Evolutionary conservation across 805 yeast species (phyloP).

Genomic region (Hyphopichia homilentoma): DNA sequence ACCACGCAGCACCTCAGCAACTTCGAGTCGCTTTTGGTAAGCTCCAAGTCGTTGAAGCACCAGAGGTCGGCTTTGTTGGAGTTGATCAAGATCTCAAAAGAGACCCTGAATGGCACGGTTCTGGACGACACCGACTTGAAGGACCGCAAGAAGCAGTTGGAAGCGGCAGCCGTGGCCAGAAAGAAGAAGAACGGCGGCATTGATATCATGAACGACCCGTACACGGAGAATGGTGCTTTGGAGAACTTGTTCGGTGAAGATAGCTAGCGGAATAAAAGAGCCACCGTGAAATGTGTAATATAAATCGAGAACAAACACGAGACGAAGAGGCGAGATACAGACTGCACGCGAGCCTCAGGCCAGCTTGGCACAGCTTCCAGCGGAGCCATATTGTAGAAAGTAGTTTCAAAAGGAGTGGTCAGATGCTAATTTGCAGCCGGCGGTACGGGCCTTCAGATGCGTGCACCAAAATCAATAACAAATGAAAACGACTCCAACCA

Average conservation of each 20-base stretch:
- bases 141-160: conserved; percentile 52
- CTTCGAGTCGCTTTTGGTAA: conserved; percentile 60
- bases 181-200: conserved; percentile 41
- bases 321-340: too few relatives aligned
- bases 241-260: conserved; percentile 54
- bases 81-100: conserved; percentile 63
- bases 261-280: too few relatives aligned
- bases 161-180: conserved; percentile 38
- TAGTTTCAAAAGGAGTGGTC: too few relatives aligned
- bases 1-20: conserved; percentile 54
- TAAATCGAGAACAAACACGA: too few relatives aligned
- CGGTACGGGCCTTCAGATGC: too few relatives aligned
- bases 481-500: too few relatives aligned
- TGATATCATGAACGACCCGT: conserved; percentile 71
- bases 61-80: conserved; percentile 79
- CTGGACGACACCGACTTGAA: conserved; percentile 25
- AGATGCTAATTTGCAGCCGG: too few relatives aligned
- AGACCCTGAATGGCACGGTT: conserved; percentile 12
- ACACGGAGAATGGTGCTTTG: conserved; percentile 64
- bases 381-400: too few relatives aligned
- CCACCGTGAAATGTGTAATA: too few relatives aligned
- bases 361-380: too few relatives aligned
- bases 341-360: too few relatives aligned
- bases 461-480: too few relatives aligned
- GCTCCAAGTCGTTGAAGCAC: conserved; percentile 67